A percentile compares a stretch with the other conserved stretches of the same genome.
These are phyloP conservation scores for Hyaloraphidium curvatum DNA, from an alignment of 192 early-diverging fungal species.

Conservation along the genomic window DNA sequence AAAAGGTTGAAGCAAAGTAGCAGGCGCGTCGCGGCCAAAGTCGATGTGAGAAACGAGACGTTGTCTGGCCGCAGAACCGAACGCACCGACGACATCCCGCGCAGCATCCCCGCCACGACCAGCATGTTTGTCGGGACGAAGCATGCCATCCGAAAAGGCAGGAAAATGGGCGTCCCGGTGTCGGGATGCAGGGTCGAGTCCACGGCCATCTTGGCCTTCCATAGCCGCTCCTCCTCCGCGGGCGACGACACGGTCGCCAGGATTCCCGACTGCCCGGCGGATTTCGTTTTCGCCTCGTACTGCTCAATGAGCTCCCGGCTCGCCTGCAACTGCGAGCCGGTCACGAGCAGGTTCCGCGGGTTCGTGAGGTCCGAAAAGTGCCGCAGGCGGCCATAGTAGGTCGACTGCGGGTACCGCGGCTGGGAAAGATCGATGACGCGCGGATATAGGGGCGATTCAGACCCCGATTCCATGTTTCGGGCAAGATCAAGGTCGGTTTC, in stretches of 20 bases:
- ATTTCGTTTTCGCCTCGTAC: too few species aligned
- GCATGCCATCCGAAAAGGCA: constrained; percentile 68
- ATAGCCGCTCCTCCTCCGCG: constrained; percentile 29
- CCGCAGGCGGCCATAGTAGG: constrained; percentile 48
- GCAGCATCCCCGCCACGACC: constrained; percentile 65
- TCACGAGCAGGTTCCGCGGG: constrained; percentile 47
- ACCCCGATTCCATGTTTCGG: too few species aligned
- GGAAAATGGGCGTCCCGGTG: constrained; percentile 51
- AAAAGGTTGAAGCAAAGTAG: too few species aligned
- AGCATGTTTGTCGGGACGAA: constrained; percentile 70
- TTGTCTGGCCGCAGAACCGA: too few species aligned
- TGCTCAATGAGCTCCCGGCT: constrained; percentile 39
- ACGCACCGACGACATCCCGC: too few species aligned
- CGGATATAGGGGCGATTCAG: too few species aligned
- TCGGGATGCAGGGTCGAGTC: constrained; percentile 66
- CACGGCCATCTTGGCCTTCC: constrained; percentile 55
- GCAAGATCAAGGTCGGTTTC: too few species aligned
- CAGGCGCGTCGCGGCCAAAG: too few species aligned
- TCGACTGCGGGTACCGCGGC: too few species aligned
- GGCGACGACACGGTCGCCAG: constrained; percentile 3
- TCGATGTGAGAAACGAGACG: too few species aligned
- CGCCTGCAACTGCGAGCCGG: constrained; percentile 27
- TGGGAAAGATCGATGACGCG: too few species aligned
- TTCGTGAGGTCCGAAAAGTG: constrained; percentile 60
- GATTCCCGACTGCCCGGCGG: constrained; percentile 15